Conservation (phyloP, 2,329 filamentous ascomycete genomes). For the Erysiphe pulchra region DNA sequence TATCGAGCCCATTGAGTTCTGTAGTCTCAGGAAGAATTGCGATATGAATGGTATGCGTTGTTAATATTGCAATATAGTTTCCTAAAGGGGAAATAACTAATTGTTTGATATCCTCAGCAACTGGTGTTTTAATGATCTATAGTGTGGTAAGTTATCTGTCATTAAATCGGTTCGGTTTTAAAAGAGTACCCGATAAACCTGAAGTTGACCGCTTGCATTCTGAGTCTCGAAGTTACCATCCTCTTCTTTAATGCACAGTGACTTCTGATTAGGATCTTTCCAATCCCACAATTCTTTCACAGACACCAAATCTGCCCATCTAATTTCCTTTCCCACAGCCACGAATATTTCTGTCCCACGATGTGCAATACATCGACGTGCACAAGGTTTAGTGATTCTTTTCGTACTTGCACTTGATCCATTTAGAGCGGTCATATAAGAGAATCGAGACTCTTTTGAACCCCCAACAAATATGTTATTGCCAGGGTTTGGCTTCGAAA, state of each 20-base stretch:
- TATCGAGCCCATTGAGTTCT: conserved; percentile 45
- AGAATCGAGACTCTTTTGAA: conserved; percentile 9
- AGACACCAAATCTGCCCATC: conserved; percentile 67
- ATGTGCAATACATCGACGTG: conserved; percentile 44
- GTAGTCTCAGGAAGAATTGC: conserved; percentile 60
- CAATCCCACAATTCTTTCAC: conserved; percentile 38
- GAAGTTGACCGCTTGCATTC: conserved; percentile 13
- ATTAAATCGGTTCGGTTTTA: conserved; percentile 1
- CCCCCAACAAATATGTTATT: conserved; percentile 47
- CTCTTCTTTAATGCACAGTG: conserved; percentile 3
- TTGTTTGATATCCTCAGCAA: conserved; percentile 63
- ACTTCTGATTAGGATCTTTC: conserved; percentile 12
- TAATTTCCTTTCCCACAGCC: conserved; percentile 66
- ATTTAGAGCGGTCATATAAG: conserved; percentile 3
- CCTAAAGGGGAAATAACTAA: conserved; percentile 61
- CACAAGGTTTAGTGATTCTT: conserved; percentile 21
- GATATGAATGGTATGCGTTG: conserved; percentile 69
- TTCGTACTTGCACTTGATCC: conserved; percentile 11
- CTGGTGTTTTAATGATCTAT: conserved; percentile 52
- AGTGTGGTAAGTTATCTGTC: conserved; percentile 1
- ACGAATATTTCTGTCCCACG: conserved; percentile 75
- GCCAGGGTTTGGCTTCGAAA: conserved; percentile 52
- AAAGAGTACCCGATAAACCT: conserved; percentile 23
- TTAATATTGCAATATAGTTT: conserved; percentile 63
- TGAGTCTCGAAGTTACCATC: conserved; percentile 4